Evolutionary conservation across 495 filamentous ascomycete species (phyloP), one percentile per base, ranked within the genome.

Genomic region (Parmelia sp.): DNA sequence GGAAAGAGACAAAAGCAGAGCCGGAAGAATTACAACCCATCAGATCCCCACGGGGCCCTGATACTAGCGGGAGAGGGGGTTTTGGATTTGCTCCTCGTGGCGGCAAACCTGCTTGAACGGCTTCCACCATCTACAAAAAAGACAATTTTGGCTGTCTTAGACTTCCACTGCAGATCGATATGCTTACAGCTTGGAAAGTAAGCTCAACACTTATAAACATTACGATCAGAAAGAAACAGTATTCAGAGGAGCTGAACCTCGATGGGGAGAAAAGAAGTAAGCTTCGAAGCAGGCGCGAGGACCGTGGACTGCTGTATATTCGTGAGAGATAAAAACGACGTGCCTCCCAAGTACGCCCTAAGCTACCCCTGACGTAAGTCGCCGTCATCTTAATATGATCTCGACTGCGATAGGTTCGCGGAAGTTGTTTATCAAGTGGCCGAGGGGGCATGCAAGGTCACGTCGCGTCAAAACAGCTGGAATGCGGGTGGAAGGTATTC

Each of bases 1-100:
- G 79, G 62, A 83, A 82, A 66, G 79, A 80, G 37, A 58, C 79
- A 58, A 75, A 80, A 31, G 57, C 78, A 59, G 75, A 74, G 74
- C 74, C 68, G 71, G 75, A 66, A 76, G 75, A 74, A 76, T 75
- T 73, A 76, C 79, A 82, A 51, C 83, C 82, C 23, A 84, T 88
- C 62, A 85, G 91, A 39, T 75, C 76, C 69, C 91, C 91, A 27
- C 81, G 84, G 65, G 89, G 88, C 4, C 91, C 91, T 12, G 90
- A 95, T 73, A 78, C 79, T 33, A 90, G 82, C 70, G 90, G 88
- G 62, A 82, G 86, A 72, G 87, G 87, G 51, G 90, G 90, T 1
- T 90, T 90, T 71, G 86, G 84, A 67, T 84, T 85, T 63, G 77
- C 74, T 42, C 74, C 74, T 45, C 74, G 84, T 65, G 85, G 84